Base-by-base conservation (phyloP, 768 basidiomycete genomes). In the Suillus sp. region DNA sequence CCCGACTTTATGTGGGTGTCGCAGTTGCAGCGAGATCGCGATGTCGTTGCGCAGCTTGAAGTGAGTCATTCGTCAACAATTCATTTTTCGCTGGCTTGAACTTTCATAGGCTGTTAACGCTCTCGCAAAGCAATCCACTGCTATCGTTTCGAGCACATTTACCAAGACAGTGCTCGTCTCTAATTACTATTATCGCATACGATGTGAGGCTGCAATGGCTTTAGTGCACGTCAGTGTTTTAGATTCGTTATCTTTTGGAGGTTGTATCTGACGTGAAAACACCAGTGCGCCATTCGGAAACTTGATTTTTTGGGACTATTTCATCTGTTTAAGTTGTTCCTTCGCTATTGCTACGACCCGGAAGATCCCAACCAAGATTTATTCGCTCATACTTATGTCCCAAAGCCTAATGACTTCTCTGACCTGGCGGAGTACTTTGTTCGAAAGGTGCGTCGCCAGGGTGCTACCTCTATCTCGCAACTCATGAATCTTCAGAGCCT, bases 1-100 rank as follows among this genome's bases (percentile, higher is more conserved):
- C 94, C 93, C 48, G 95, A 96, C 79, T 99, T 95, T 71, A 96
- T 96, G 93, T 99, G 96, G 95, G 92, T 96, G 25, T 93, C 90
- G 45, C 97, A 99, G 73, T 79, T 99, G 58, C 94, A 96, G 76
- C 83, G 95, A 62, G 97, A 99, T 76, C 81, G 95, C 65, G 97
- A 99, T 77, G 96, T 99, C 42, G 90, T 98, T 25, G 97, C 96
- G 2, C 97, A 99, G 75, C 80, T 98, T 16, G 96, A 99, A 88
- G 96, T 93, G 67, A 69, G 88, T 74, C 27, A 14, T 43, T 48
- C 25, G 30, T 47, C 32, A 38, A 37, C 18, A n/a, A 62, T 30
- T 18, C 45, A 18, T 11, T 7, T 43, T 22, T 56, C n/a, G n/a
- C 32, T 62, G 63, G 25, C 35, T 67, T 67, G 47, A 66, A 67